phyloP scores from a whole-genome alignment of 108 stramenopile genomes.

The Nitzschia sp. region DNA sequence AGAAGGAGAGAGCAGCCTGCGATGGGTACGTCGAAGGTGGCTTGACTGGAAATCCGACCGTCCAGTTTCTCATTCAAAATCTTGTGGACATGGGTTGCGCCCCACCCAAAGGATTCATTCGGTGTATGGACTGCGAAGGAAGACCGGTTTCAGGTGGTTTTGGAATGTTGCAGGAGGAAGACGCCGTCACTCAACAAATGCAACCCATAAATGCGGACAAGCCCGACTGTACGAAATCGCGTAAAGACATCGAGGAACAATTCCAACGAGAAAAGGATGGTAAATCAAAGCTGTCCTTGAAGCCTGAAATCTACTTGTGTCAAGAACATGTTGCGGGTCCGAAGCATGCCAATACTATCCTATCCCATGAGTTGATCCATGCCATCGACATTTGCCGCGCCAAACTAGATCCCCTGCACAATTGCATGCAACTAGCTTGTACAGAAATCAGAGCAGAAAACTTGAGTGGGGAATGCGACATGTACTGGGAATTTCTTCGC shows the following conservation, averaged over 20 bases:
- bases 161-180: constrained; percentile 77
- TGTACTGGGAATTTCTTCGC: constrained; percentile 63
- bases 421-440: constrained; percentile 90
- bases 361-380: constrained; percentile 89
- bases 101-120: constrained; percentile 77
- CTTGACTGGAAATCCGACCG: constrained; percentile 65
- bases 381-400: constrained; percentile 89
- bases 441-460: constrained; percentile 93
- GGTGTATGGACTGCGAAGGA: constrained; percentile 76
- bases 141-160: constrained; percentile 76
- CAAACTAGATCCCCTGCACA: constrained; percentile 71
- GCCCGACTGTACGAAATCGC: constrained; percentile 32
- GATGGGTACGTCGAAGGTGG: constrained; percentile 69
- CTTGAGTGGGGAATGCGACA: constrained; percentile 84
- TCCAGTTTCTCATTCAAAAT: constrained; percentile 77
- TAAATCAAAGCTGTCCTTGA: constrained; percentile 50
- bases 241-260: constrained; percentile 29
- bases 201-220: constrained; percentile 5
- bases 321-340: constrained; percentile 61
- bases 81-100: constrained; percentile 73
- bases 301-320: constrained; percentile 87
- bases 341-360: constrained; percentile 74
- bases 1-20: constrained; percentile 37
- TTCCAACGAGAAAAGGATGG: constrained; percentile 57
- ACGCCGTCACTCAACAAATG: constrained; percentile 1